Percentiles rank a stretch among this genome's conserved stretches.
These are phyloP conservation scores for Strobilomyces echinocephalus DNA, from an alignment of 768 basidiomycete species.

Conservation along the genomic window DNA sequence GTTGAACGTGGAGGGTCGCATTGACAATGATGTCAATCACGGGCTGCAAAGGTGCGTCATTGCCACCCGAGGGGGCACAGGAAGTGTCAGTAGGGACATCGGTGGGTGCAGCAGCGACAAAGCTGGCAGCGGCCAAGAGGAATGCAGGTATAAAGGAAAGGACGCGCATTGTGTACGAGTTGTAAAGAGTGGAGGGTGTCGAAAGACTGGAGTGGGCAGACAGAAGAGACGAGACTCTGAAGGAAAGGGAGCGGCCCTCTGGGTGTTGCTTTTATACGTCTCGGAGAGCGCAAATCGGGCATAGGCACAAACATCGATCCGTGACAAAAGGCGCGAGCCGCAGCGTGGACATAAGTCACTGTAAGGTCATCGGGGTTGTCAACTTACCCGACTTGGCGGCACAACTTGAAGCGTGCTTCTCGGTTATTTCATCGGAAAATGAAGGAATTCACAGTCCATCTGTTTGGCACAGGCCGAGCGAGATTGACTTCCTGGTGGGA, in stretches of 20 bases:
- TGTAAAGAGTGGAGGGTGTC: constrained; percentile 12
- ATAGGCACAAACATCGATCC: too few species aligned
- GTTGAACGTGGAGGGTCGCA: constrained; percentile 3
- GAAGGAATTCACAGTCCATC: constrained; percentile 1
- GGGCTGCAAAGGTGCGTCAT: constrained; percentile 8
- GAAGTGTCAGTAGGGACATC: not conserved
- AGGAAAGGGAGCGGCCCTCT: not conserved
- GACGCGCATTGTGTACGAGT: constrained; percentile 21
- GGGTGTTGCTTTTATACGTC: constrained; percentile 14
- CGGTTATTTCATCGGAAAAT: not conserved
- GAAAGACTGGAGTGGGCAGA: constrained; percentile 3
- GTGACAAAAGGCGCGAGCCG: too few species aligned
- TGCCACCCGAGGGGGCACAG: constrained; percentile 3
- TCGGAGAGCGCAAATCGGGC: not conserved
- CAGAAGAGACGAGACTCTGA: constrained; percentile 3
- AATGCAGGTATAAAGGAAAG: constrained; percentile 23
- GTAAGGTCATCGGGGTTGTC: not conserved
- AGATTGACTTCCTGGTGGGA: not conserved
- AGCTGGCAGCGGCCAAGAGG: constrained; percentile 12
- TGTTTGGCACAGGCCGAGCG: not conserved
- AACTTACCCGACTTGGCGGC: not conserved
- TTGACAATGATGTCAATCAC: constrained; percentile 12
- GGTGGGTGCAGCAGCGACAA: constrained; percentile 16
- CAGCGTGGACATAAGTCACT: not conserved
- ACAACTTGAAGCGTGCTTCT: not conserved